These are phyloP conservation scores for Beauveria asiatica DNA, from an alignment of 2,329 filamentous ascomycete species.

Conservation along the genomic window DNA sequence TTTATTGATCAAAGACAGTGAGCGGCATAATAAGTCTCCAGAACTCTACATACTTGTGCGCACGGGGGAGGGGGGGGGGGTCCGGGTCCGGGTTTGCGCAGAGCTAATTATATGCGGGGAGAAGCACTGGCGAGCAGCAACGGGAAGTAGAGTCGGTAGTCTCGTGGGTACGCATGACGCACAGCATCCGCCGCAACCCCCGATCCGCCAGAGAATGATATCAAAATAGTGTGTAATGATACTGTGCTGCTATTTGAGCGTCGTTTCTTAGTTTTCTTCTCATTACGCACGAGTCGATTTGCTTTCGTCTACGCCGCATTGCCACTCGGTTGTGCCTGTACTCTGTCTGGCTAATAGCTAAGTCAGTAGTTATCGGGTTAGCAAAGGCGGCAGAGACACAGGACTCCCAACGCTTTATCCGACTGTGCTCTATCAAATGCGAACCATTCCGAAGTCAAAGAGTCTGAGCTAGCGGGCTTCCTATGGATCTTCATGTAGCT, in stretches of 20 bases:
- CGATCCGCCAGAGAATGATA: background rate
- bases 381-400: background rate
- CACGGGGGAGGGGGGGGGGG: no score
- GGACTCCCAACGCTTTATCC: background rate
- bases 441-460: no score
- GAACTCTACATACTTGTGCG: background rate
- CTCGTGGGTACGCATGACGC: background rate
- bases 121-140: background rate
- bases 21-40: no score
- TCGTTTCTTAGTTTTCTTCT: background rate
- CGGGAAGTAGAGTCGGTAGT: background rate
- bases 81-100: no score
- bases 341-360: background rate
- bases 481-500: background rate
- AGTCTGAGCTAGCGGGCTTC: background rate
- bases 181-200: background rate
- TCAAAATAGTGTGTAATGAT: background rate
- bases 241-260: background rate
- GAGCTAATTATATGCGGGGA: background rate
- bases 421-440: no score
- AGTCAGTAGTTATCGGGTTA: background rate
- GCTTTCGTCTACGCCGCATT: background rate
- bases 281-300: background rate
- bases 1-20: no score
- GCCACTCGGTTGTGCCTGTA: background rate